Base-by-base conservation (phyloP, 345 rosid genomes). In the Dipteronia dyeriana region DNA sequence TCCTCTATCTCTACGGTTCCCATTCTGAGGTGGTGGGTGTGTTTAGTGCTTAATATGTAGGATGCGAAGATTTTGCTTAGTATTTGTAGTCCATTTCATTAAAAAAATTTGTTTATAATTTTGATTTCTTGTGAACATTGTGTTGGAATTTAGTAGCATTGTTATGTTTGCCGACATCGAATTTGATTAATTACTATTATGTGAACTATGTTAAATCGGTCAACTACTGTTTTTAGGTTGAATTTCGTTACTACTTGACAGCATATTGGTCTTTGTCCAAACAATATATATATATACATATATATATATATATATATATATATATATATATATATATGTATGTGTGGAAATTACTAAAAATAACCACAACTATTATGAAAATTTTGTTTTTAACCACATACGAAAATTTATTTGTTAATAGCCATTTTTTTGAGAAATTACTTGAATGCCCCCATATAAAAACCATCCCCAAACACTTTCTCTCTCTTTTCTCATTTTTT, bases 1-100 rank as follows among this genome's bases (percentile, higher is more conserved):
- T 75, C 63, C 45, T 64, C 83, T 10, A 47, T 43, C 57, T 73
- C 79, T 45, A 69, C 43, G 22, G 74, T 79, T 77, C 74, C 81
- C 81, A 79, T 83, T 20, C 13, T 0, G 20, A 49, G 49, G 14
- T 38, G 6, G 64, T 19, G 19, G 13, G 59, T 51, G 9, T 45
- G 2, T 0, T 68, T 23, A 7, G 2, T 7, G 59, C 20, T 45
- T 47, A 34, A 34, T 34, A 34, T 14, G 5, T 14, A 51, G 10
- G 19, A 51, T 14, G 56, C 3, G 53, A 11, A 16, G 1, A 5
- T 14, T 14, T 51, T 51, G 19, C 2, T n/a, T 20, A 22, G 63
- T 59, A 22, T 20, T 20, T 59, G 57, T 16, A 7, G 45, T 41
- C 45, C 38, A 34, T 34, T 34, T 34, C 38, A 34, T 34, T 34